Conservation (phyloP, 2,329 filamentous ascomycete genomes). For the Fusarium sp. region DNA sequence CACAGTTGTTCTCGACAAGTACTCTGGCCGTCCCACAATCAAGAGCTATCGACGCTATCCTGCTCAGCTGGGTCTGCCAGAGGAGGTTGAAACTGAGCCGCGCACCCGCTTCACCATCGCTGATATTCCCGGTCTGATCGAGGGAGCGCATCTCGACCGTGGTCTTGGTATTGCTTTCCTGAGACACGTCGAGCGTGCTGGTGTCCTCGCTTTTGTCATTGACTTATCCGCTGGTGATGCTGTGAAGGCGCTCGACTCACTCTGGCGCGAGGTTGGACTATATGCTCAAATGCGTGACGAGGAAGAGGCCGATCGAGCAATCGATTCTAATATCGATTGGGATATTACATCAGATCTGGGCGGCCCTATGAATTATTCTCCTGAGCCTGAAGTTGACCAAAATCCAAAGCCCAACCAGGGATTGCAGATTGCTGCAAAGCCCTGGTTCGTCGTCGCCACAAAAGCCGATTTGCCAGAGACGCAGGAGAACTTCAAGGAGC, state of each 20-base stretch:
- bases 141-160: conserved; percentile 90
- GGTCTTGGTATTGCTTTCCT: conserved; percentile 93
- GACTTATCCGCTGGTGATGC: conserved; percentile 86
- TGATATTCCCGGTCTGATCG: conserved; percentile 93
- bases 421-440: conserved; percentile 90
- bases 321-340: conserved; percentile 67
- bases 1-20: conserved; percentile 90
- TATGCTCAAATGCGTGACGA: conserved; percentile 85
- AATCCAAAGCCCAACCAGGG: conserved; percentile 45
- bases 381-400: conserved; percentile 30
- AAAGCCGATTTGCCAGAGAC: conserved; percentile 88
- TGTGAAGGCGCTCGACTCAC: conserved; percentile 77
- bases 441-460: conserved; percentile 95
- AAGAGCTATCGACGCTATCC: conserved; percentile 51
- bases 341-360: conserved; percentile 62
- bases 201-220: conserved; percentile 92
- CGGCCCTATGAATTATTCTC: conserved; percentile 43
- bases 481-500: conserved; percentile 76
- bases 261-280: conserved; percentile 91
- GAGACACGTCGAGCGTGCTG: conserved; percentile 92
- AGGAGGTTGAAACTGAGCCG: conserved; percentile 61
- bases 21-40: conserved; percentile 76
- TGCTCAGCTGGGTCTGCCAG: conserved; percentile 53
- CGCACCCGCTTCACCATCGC: conserved; percentile 91
- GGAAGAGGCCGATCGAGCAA: conserved; percentile 73